Conservation (phyloP, 2,329 filamentous ascomycete genomes). For the Monilinia vaccinii-corymbosi region DNA sequence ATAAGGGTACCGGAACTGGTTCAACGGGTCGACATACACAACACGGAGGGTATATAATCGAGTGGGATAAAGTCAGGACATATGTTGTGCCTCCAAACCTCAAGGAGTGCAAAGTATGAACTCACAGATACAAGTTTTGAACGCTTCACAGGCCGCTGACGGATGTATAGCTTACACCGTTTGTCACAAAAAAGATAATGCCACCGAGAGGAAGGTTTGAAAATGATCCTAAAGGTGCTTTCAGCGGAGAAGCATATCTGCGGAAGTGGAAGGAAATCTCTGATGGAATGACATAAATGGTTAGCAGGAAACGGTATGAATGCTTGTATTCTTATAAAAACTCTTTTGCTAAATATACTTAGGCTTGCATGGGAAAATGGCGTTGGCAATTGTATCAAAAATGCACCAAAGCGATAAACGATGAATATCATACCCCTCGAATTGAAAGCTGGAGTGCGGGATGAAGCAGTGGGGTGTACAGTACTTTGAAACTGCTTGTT, state of each 20-base stretch:
- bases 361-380: constrained; percentile 8
- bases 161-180: constrained; percentile 62
- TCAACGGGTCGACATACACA: constrained; percentile 80
- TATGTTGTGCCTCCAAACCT: constrained; percentile 70
- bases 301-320: not conserved
- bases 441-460: not conserved
- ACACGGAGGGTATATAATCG: constrained; percentile 73
- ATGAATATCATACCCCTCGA: constrained; percentile 8
- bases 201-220: constrained; percentile 43
- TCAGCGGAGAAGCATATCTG: constrained; percentile 53
- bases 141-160: constrained; percentile 11
- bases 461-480: not conserved
- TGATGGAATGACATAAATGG: constrained; percentile 3
- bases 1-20: constrained; percentile 90
- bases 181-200: constrained; percentile 56
- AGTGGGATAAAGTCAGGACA: constrained; percentile 82
- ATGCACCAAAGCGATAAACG: constrained; percentile 10
- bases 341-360: not conserved
- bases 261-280: constrained; percentile 49
- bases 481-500: not conserved
- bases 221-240: constrained; percentile 44
- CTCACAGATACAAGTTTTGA: not conserved
- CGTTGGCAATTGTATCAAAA: constrained; percentile 12
- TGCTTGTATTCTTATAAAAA: not conserved
- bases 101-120: constrained; percentile 59